These are phyloP conservation scores for Adiantum capillusveneris DNA, from an alignment of 75 land plant genomes.

Conservation along the genomic window DNA sequence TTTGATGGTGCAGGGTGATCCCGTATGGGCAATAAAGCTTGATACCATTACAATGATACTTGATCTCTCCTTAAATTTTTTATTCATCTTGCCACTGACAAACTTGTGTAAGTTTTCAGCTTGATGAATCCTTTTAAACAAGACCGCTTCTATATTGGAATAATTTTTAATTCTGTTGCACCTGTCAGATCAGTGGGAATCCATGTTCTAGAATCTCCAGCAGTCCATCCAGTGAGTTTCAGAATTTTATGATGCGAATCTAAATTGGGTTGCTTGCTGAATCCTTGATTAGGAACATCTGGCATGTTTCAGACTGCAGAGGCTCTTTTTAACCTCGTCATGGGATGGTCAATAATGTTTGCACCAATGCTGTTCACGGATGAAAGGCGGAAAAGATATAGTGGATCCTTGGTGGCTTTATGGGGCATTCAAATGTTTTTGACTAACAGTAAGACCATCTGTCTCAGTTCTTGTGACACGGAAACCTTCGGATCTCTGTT, in stretches of 20 bases:
- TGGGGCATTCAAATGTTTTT: slow-evolving; percentile 94
- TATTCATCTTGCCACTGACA: slow-evolving; percentile 62
- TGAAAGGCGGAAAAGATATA: slow-evolving; percentile 44
- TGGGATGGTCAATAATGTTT: slow-evolving; percentile 92
- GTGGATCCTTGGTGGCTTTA: slow-evolving; percentile 65
- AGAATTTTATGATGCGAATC: neutral
- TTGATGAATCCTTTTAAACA: neutral
- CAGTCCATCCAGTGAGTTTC: slow-evolving; percentile 79
- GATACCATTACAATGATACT: slow-evolving; percentile 56
- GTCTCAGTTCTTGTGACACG: too few species aligned
- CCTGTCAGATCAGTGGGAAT: slow-evolving; percentile 82
- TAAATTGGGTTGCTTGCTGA: neutral
- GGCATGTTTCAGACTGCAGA: slow-evolving; percentile 52
- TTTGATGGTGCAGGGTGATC: slow-evolving; percentile 68
- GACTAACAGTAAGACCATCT: slow-evolving; percentile 58
- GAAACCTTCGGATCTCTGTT: too few species aligned
- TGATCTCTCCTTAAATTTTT: slow-evolving; percentile 86
- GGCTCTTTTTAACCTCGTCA: slow-evolving; percentile 90
- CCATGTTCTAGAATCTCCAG: slow-evolving; percentile 74
- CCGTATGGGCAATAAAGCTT: slow-evolving; percentile 90
- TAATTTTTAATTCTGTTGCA: neutral
- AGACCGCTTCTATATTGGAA: neutral
- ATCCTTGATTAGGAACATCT: neutral
- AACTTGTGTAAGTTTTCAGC: slow-evolving; percentile 38
- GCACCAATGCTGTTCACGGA: slow-evolving; percentile 91